A percentile compares a stretch with the other conserved stretches of the same genome.
Conservation (phyloP, 306 rosid genomes). For the Castanospermum australe region DNA sequence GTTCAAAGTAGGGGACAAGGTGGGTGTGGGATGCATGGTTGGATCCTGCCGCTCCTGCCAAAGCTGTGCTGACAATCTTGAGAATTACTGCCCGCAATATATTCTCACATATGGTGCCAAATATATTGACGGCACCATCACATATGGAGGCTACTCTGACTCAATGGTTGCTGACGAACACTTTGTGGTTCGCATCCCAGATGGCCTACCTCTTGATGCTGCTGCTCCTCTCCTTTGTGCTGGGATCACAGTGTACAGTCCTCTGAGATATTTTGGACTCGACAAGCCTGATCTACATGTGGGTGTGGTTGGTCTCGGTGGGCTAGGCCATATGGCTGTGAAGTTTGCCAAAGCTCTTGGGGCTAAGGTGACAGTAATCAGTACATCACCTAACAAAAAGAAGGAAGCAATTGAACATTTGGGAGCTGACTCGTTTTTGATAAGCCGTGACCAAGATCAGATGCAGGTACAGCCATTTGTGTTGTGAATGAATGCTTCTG, state of each 20-base stretch:
- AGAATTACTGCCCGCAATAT: conserved; percentile 43
- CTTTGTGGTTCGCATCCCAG: conserved; percentile 43
- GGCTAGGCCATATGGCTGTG: conserved; percentile 54
- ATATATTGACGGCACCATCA: conserved; percentile 41
- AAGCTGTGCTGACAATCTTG: conserved; percentile 28
- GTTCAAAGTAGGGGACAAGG: too few relatives aligned
- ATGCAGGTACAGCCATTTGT: conserved; percentile 24
- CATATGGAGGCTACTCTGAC: conserved; percentile 58
- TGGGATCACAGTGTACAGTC: conserved; percentile 62
- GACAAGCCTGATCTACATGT: conserved; percentile 45
- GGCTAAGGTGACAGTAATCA: conserved; percentile 46
- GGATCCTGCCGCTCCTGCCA: conserved; percentile 40
- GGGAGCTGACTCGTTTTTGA: conserved; percentile 48
- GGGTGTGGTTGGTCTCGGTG: conserved; percentile 66
- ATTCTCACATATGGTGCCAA: conserved; percentile 26
- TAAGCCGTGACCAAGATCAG: conserved; percentile 40
- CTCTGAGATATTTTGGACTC: conserved; percentile 36
- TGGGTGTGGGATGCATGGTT: too few relatives aligned
- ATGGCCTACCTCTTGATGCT: conserved; percentile 43
- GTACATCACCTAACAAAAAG: conserved; percentile 52
- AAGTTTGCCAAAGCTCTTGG: conserved; percentile 66
- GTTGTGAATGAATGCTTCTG: background rate
- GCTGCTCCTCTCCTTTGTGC: conserved; percentile 65
- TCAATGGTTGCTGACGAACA: conserved; percentile 46
- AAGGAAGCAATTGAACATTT: conserved; percentile 43